These are phyloP conservation scores for Pelargonium cotyledonis DNA, from an alignment of 441 rosid genomes.

Conservation along the genomic window DNA sequence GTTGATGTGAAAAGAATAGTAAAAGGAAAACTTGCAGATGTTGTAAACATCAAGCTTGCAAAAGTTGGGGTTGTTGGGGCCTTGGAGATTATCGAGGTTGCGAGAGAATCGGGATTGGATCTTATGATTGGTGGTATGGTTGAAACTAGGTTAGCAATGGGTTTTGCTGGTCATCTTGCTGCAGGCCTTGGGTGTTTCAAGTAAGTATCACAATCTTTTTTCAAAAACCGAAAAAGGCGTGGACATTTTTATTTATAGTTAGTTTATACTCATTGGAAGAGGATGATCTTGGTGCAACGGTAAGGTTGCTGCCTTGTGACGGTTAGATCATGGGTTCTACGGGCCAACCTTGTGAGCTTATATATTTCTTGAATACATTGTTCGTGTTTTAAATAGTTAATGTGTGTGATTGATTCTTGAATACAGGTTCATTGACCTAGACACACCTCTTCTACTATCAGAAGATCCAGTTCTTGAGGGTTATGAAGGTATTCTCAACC, in stretches of 20 bases:
- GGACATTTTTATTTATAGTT: neutral
- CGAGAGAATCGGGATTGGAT: constrained; percentile 50
- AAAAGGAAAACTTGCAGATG: constrained; percentile 55
- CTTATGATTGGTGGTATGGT: constrained; percentile 93
- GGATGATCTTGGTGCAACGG: too few species aligned
- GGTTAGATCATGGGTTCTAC: neutral
- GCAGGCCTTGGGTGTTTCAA: constrained; percentile 84
- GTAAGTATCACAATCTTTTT: constrained; percentile 34
- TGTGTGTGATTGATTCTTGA: neutral
- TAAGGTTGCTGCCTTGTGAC: too few species aligned
- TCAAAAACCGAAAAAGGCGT: neutral
- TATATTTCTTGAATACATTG: neutral
- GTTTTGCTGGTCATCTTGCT: constrained; percentile 88
- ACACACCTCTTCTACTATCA: constrained; percentile 74
- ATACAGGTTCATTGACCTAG: constrained; percentile 71
- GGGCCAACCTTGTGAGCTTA: neutral
- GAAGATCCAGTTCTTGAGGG: constrained; percentile 87
- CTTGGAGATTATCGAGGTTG: constrained; percentile 62
- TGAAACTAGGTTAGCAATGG: constrained; percentile 89
- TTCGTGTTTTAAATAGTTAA: constrained; percentile 9
- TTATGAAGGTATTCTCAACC: constrained; percentile 52
- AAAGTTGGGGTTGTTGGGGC: constrained; percentile 77
- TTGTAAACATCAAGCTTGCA: constrained; percentile 76
- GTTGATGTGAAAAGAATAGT: constrained; percentile 63
- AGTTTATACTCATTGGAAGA: constrained; percentile 1